These are phyloP conservation scores for Xerocomus amazonicus DNA, from an alignment of 1,284 basidiomycete species.

Conservation along the genomic window DNA sequence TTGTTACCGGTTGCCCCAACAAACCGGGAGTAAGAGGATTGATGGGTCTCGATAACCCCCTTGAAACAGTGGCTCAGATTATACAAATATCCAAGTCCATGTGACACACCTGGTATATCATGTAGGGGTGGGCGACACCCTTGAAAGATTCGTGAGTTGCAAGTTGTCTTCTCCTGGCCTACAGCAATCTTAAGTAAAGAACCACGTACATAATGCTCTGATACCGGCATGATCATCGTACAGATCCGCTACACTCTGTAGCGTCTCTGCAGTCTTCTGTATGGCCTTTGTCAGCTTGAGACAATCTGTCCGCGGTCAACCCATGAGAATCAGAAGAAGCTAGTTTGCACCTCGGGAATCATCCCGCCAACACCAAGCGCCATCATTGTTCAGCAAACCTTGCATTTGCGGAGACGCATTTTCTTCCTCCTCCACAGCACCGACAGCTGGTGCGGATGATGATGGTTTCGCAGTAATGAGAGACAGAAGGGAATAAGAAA, in stretches of 20 bases:
- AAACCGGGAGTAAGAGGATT: constrained; percentile 62
- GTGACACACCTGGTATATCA: constrained; percentile 58
- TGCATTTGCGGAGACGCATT: constrained; percentile 31
- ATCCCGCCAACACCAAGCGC: constrained; percentile 86
- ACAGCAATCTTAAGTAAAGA: constrained; percentile 9
- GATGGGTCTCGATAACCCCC: constrained; percentile 70
- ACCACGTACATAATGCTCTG: neutral
- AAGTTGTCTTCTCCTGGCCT: constrained; percentile 71
- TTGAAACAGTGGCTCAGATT: constrained; percentile 27
- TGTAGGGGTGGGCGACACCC: constrained; percentile 66
- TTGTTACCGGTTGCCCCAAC: constrained; percentile 46
- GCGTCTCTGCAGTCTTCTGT: constrained; percentile 70
- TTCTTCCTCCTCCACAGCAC: constrained; percentile 47
- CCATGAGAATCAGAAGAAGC: neutral
- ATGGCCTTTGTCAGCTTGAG: constrained; percentile 73
- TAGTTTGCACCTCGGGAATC: constrained; percentile 53
- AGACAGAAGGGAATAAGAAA: constrained; percentile 67
- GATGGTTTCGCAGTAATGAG: constrained; percentile 66
- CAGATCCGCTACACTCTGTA: constrained; percentile 72
- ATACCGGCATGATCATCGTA: constrained; percentile 71
- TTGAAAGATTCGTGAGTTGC: constrained; percentile 75
- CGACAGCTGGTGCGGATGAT: constrained; percentile 45
- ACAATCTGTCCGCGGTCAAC: constrained; percentile 49
- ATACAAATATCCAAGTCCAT: neutral
- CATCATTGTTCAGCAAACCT: constrained; percentile 65